These are phyloP conservation scores for Torulaspora globosa DNA, from an alignment of 1,139 yeast species.

Conservation along the genomic window DNA sequence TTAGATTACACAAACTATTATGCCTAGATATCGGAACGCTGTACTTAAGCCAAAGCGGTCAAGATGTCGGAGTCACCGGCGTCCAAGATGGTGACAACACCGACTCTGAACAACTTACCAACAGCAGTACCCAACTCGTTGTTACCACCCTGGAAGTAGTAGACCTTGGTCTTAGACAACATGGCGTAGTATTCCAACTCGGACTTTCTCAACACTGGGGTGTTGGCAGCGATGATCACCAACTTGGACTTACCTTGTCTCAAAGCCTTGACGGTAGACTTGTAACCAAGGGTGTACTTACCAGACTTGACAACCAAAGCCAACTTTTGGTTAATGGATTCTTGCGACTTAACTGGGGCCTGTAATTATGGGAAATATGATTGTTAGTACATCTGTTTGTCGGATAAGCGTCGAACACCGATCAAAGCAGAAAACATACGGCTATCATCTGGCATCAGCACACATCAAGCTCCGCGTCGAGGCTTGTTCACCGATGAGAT, in stretches of 20 bases:
- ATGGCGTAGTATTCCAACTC: conserved; percentile 99
- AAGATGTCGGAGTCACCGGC: conserved; percentile 99
- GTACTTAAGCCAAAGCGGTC: conserved; percentile 38
- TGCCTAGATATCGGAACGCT: not conserved
- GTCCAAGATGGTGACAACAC: conserved; percentile 91
- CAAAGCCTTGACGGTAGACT: conserved; percentile 96
- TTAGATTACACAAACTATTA: not conserved
- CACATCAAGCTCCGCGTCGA: not conserved
- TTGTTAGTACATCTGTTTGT: conserved; percentile 13
- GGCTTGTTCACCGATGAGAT: conserved; percentile 1
- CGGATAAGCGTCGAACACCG: not conserved
- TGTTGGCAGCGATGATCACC: conserved; percentile 97
- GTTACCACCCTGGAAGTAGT: conserved; percentile 99
- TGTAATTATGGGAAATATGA: conserved; percentile 29
- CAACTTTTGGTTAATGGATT: conserved; percentile 96
- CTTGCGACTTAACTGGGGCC: conserved; percentile 94
- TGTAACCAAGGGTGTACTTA: conserved; percentile 99
- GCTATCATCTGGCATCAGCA: conserved; percentile 1
- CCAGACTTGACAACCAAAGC: conserved; percentile 99
- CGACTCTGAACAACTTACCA: conserved; percentile 99
- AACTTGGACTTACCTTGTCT: conserved; percentile 99
- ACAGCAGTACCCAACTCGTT: conserved; percentile 99
- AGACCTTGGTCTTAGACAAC: conserved; percentile 96
- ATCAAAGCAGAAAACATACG: conserved; percentile 5
- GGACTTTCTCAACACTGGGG: conserved; percentile 99